Evolutionary conservation across 2,329 filamentous ascomycete genomes (phyloP).

Genomic region (Coleophoma cylindrospora): DNA sequence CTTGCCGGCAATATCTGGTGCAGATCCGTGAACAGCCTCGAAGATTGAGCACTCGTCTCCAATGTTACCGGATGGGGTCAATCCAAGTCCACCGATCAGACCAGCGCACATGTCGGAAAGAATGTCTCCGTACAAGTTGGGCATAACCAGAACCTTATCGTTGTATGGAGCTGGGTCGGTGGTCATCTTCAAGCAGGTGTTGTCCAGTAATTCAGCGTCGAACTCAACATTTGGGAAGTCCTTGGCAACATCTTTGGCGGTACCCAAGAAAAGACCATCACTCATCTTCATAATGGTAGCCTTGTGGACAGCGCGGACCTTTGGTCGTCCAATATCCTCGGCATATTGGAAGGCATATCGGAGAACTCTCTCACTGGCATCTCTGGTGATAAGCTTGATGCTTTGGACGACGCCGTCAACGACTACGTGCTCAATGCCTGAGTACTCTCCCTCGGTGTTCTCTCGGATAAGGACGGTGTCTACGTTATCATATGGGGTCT

Average conservation of each 20-base stretch:
- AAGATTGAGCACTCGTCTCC: slow-evolving; percentile 99
- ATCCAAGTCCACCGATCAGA: slow-evolving; percentile 93
- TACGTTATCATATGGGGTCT: slow-evolving; percentile 96
- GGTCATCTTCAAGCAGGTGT: slow-evolving; percentile 98
- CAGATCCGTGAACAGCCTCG: slow-evolving; percentile 97
- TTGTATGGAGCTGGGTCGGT: slow-evolving; percentile 96
- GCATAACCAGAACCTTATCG: slow-evolving; percentile 97
- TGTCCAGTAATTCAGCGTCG: slow-evolving; percentile 96
- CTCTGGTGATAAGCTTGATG: slow-evolving; percentile 98
- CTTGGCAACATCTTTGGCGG: slow-evolving; percentile 80
- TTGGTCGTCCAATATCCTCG: slow-evolving; percentile 85
- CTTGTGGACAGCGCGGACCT: slow-evolving; percentile 98
- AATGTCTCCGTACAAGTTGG: slow-evolving; percentile 99
- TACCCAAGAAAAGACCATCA: slow-evolving; percentile 94
- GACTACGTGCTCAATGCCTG: slow-evolving; percentile 96
- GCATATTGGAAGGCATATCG: slow-evolving; percentile 99
- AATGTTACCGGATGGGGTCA: slow-evolving; percentile 97
- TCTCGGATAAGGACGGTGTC: slow-evolving; percentile 97
- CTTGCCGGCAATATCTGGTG: slow-evolving; percentile 95
- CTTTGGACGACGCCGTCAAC: slow-evolving; percentile 97
- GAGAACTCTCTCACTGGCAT: slow-evolving; percentile 91
- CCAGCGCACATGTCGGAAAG: slow-evolving; percentile 99
- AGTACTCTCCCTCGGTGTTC: slow-evolving; percentile 99
- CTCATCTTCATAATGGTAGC: slow-evolving; percentile 99
- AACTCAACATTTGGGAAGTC: slow-evolving; percentile 96